Base-by-base conservation (phyloP, 1,284 basidiomycete genomes). In the Afroboletus lepidellus region DNA sequence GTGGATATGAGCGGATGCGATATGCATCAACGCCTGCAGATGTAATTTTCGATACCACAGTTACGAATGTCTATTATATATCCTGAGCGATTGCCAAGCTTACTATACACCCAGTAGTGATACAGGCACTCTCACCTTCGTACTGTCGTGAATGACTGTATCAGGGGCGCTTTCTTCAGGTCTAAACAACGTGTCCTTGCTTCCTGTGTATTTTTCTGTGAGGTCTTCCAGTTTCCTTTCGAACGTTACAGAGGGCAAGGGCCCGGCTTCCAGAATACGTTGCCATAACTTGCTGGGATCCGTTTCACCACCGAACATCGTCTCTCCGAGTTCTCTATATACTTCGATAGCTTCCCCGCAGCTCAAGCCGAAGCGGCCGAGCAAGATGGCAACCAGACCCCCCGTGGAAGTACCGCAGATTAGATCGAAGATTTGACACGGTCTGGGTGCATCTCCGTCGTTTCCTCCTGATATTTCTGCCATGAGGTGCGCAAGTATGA, bases 331-430 rank as follows among this genome's bases (percentile, higher is more conserved):
- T 38, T 50, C 49, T 39, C 16, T 45, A 5, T 50, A 33, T 32
- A 33, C 43, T 2, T 45, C 24, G 15, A 50, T 50, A 11, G 49
- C 49, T 45, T 50, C 43, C 27, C n/a, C 13, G 7, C 36, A 50
- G 29, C 43, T 45, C 43, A 50, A 25, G 21, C 49, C 43, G 24
- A 50, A 33, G 7, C 43, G 49, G 15, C 49, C 43, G 2, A 50
- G 29, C 8, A 43, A 41, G 12, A 50, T 50, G 34, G 38, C 38
- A 25, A 41, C 25, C 23, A 41, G 13, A 41, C 38, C 38, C 25
- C 38, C 38, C 15, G 38, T 24, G 21, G 38, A 41, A 7, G 38
- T 41, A 21, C 43, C 43, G 21, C 23, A 33, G 15, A 44, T 33
- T 15, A 44, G 30, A 12, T 44, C 34, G 41, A 50, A 50, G 15